Percentiles rank a stretch among this genome's conserved stretches.
Conservation (phyloP, 2,329 filamentous ascomycete genomes). For the Shiraia sp. region DNA sequence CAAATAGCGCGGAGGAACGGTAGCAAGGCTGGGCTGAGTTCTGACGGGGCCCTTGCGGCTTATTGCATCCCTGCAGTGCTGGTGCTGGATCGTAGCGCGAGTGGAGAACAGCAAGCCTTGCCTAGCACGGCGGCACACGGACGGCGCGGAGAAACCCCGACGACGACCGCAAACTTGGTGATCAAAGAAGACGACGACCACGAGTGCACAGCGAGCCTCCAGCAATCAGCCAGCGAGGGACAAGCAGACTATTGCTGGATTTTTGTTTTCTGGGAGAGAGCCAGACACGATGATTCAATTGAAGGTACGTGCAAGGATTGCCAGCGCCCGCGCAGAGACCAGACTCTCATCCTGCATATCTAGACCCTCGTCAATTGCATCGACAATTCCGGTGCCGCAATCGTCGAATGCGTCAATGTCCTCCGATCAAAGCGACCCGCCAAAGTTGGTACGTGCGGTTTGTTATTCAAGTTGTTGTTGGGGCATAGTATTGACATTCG, state of each 20-base stretch:
- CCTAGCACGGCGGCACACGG: too few relatives aligned
- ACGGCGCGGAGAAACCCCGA: constrained; percentile 12
- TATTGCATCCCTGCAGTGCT: constrained; percentile 13
- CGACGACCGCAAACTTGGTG: constrained; percentile 19
- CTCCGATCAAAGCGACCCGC: constrained; percentile 88
- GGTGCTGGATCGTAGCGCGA: constrained; percentile 5
- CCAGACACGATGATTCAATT: constrained; percentile 43
- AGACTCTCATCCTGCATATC: constrained; percentile 59
- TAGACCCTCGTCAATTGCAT: constrained; percentile 98
- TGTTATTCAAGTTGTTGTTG: neutral
- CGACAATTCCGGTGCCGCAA: constrained; percentile 97
- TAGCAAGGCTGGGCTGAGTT: constrained; percentile 19
- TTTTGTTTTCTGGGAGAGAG: neutral
- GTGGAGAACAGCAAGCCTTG: too few relatives aligned
- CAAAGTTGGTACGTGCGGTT: constrained; percentile 74
- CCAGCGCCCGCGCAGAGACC: constrained; percentile 4
- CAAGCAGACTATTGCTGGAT: constrained; percentile 7
- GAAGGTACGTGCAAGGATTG: constrained; percentile 34
- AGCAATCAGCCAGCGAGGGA: constrained; percentile 9
- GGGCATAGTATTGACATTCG: constrained; percentile 12
- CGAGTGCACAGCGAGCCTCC: constrained; percentile 4
- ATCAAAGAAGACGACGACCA: too few relatives aligned
- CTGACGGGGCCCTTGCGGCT: constrained; percentile 7
- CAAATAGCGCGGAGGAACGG: constrained; percentile 23
- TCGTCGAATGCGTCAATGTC: constrained; percentile 95